Percentiles rank a stretch among this genome's conserved stretches.
Conservation (phyloP, 371 early-diverging fungal genomes). For the Mucor plumbeus region DNA sequence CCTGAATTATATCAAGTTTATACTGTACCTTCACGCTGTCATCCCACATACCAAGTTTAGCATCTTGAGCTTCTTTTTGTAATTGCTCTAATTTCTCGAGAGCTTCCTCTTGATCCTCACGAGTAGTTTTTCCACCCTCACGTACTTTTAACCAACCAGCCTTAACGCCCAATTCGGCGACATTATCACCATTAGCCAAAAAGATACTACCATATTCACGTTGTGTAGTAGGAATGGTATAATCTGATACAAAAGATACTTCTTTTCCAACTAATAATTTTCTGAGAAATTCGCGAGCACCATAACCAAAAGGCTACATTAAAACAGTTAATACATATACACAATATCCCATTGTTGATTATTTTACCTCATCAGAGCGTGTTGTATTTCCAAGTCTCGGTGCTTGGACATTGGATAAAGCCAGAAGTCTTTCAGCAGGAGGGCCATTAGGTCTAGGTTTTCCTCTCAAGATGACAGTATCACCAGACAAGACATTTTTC, state of each 20-base stretch:
- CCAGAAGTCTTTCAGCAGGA: conserved; percentile 84
- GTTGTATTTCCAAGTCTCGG: conserved; percentile 87
- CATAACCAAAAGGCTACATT: conserved; percentile 81
- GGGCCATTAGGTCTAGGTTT: conserved; percentile 79
- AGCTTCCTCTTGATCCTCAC: conserved; percentile 56
- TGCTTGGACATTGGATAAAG: conserved; percentile 83
- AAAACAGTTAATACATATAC: not conserved
- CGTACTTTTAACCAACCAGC: conserved; percentile 89
- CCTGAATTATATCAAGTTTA: conserved; percentile 58
- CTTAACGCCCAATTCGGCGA: conserved; percentile 74
- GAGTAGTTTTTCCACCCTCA: conserved; percentile 50
- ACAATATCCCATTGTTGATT: not conserved
- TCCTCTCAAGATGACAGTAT: conserved; percentile 88
- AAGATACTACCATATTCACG: conserved; percentile 77
- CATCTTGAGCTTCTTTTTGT: conserved; percentile 77
- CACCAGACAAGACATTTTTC: conserved; percentile 91
- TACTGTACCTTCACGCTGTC: conserved; percentile 62
- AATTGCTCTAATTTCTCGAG: conserved; percentile 65
- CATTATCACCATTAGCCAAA: conserved; percentile 69
- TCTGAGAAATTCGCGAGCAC: conserved; percentile 89
- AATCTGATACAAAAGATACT: conserved; percentile 83
- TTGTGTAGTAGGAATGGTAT: conserved; percentile 63
- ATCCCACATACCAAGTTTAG: conserved; percentile 80
- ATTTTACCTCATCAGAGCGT: conserved; percentile 77
- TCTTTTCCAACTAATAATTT: conserved; percentile 88